Conservation (phyloP, 257 asterid genomes). For the Galeopsis tetrahit region DNA sequence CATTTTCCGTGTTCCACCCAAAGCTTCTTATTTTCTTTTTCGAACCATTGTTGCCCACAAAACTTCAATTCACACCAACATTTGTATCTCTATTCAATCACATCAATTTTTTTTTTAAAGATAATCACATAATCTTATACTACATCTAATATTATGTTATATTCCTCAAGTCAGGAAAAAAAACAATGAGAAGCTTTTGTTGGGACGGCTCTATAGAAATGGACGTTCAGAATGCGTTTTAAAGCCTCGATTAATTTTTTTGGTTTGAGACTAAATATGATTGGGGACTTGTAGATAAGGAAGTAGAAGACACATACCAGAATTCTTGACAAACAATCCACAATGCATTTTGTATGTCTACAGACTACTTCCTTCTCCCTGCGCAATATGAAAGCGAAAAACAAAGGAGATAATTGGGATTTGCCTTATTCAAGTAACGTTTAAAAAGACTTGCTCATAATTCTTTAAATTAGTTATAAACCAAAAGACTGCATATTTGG, state of each 20-base stretch:
- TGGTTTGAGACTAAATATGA: conserved; percentile 8
- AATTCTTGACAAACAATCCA: conserved; percentile 50
- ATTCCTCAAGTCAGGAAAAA: too few species aligned
- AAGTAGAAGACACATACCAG: conserved; percentile 74
- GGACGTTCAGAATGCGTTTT: neutral
- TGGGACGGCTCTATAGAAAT: neutral
- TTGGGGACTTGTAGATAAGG: conserved; percentile 26
- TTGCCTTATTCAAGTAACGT: conserved; percentile 42
- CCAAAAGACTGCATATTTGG: conserved; percentile 24
- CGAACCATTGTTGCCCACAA: too few species aligned
- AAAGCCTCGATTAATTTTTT: neutral
- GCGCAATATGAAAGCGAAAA: conserved; percentile 59
- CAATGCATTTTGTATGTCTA: conserved; percentile 48
- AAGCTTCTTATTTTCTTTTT: too few species aligned
- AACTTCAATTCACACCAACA: too few species aligned
- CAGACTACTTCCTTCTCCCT: conserved; percentile 63
- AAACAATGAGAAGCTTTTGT: too few species aligned
- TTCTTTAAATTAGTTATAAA: conserved; percentile 31
- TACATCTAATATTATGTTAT: too few species aligned
- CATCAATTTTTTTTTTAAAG: too few species aligned
- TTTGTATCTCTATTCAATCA: too few species aligned
- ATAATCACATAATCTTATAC: too few species aligned
- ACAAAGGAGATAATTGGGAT: conserved; percentile 57
- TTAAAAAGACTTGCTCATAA: conserved; percentile 26
- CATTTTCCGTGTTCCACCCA: too few species aligned